Percentiles rank a stretch among this genome's conserved stretches.
Evolutionary conservation across 345 rosid species (phyloP).

Genomic region (Pistacia vera): DNA sequence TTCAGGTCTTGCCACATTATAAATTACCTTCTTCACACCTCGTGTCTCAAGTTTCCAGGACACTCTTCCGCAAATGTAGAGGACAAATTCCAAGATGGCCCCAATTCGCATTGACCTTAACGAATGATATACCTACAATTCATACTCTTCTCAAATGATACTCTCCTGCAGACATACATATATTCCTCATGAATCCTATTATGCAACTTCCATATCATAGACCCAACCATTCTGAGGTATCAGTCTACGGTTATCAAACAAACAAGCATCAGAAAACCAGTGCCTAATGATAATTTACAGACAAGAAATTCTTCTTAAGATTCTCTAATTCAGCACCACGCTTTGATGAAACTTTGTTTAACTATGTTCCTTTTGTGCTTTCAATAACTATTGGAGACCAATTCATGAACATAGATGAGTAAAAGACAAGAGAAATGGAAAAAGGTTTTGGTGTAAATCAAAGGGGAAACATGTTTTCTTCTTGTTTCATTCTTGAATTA

Average conservation of each 20-base stretch:
- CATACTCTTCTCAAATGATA: not conserved
- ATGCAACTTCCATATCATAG: constrained; percentile 3
- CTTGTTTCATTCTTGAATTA: not conserved
- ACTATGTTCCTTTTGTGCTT: not conserved
- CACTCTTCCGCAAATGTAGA: constrained; percentile 24
- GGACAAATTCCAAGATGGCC: constrained; percentile 11
- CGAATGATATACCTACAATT: not conserved
- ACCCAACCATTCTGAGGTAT: not conserved
- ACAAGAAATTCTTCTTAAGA: not conserved
- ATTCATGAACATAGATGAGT: not conserved
- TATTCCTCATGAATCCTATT: constrained; percentile 5
- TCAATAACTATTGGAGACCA: not conserved
- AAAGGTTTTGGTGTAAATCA: not conserved
- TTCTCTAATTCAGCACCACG: not conserved
- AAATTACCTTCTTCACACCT: not conserved
- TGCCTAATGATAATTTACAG: not conserved
- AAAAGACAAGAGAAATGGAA: not conserved
- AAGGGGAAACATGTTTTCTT: constrained; percentile 5
- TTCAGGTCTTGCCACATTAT: not conserved
- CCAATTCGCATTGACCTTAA: not conserved
- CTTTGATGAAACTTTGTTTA: not conserved
- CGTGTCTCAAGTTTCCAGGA: constrained; percentile 21
- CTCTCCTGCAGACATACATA: not conserved
- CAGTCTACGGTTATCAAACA: not conserved
- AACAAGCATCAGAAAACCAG: not conserved